Evolutionary conservation across 1,284 basidiomycete species (phyloP), one percentile per base, ranked within the genome.

Genomic region (Apiotrichum veenhuisii): DNA sequence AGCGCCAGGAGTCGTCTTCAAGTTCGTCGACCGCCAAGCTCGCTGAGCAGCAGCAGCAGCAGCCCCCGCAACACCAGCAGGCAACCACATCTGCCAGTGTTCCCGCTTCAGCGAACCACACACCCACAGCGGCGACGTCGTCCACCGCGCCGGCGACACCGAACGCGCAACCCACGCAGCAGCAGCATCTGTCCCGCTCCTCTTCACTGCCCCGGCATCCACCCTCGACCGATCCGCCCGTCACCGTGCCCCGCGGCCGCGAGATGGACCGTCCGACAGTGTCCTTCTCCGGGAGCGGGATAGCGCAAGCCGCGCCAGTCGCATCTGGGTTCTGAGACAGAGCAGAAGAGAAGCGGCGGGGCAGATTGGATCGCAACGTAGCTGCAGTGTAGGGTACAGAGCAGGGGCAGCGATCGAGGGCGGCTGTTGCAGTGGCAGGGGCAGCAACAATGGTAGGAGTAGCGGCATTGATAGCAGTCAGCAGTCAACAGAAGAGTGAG

Each of bases 61-160:
- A 18, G 27, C 23, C 42, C 10, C 25, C 20, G 36, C 27, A 40
- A 23, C 26, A 47, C 9, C 44, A 38, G 27, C 26, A 25, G 30
- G 5, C 45, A 18, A 9, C 22, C 9, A 22, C 37, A 18, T 38
- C 37, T 38, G 37, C 37, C 37, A 5, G 15, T n/a, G 37, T n/a
- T 17, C 37, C 37, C 15, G 14, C 37, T n/a, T 38, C 37, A 8
- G 37, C 37, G 17, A 12, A 38, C 17, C 17, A 17, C 4, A 38
- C 37, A 17, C 37, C 37, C 2, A 38, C 18, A 12, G 37, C 17
- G 37, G 15, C 22, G 34, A 15, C 47, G 9, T 38, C 47, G 9
- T 22, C 47, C 8, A 50, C 49, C 3, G 49, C 49, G 1, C 49
- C 49, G n/a, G 23, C 49, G 40, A 50, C 49, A 20, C 49, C 49